Percentiles rank a stretch among this genome's conserved stretches.
Conservation (phyloP, 257 asterid genomes). For the Gardenia jasminoides region DNA sequence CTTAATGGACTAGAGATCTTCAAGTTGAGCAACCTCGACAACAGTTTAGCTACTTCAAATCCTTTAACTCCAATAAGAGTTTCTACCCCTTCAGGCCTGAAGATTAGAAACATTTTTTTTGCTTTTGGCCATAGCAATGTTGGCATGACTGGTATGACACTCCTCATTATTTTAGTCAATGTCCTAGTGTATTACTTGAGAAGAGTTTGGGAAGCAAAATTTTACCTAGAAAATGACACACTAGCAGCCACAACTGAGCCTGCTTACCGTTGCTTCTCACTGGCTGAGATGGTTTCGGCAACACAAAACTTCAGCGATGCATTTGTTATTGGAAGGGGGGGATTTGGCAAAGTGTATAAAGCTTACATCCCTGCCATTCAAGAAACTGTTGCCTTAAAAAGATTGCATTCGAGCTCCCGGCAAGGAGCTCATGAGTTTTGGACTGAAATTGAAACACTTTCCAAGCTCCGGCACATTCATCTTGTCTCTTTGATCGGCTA, state of each 20-base stretch:
- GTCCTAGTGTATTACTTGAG: neutral
- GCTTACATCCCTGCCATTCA: slow-evolving; percentile 5
- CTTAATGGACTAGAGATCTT: slow-evolving; percentile 23
- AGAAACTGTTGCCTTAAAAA: slow-evolving; percentile 21
- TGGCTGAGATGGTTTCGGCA: slow-evolving; percentile 10
- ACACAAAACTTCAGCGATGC: slow-evolving; percentile 19
- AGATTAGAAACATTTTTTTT: neutral
- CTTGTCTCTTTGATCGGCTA: slow-evolving; percentile 27
- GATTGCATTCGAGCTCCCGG: slow-evolving; percentile 17
- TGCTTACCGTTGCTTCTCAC: neutral
- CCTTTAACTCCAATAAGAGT: neutral
- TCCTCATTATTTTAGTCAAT: slow-evolving; percentile 5
- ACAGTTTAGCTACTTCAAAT: slow-evolving; percentile 16
- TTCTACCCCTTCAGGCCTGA: neutral
- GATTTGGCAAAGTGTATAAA: slow-evolving; percentile 22
- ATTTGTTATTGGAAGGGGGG: slow-evolving; percentile 20
- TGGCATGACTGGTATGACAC: neutral
- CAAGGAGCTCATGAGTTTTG: slow-evolving; percentile 30
- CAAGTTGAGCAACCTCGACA: slow-evolving; percentile 25
- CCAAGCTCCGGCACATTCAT: slow-evolving; percentile 23
- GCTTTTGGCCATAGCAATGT: slow-evolving; percentile 5
- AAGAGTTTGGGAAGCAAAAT: slow-evolving; percentile 6
- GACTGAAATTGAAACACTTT: slow-evolving; percentile 23
- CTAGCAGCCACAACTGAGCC: neutral
- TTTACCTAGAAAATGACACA: neutral